Base-by-base conservation (phyloP, 768 basidiomycete genomes). In the Psilocybe tampanensis region DNA sequence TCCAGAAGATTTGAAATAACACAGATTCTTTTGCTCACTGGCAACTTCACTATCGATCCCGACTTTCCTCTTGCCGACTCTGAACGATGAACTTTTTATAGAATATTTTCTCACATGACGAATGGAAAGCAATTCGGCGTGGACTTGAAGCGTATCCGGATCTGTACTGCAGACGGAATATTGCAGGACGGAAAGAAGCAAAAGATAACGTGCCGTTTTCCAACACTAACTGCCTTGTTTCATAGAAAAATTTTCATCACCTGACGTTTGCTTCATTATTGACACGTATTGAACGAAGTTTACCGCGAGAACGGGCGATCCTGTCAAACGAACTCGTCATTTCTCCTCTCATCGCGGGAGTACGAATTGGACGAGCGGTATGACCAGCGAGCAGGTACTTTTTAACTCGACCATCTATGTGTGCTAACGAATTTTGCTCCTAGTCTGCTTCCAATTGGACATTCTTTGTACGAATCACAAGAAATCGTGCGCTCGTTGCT, bases 41-140 rank as follows among this genome's bases (percentile, higher is more conserved):
- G 7, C 8, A 41, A 57, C 54, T 60, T 29, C 47, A 53, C 26
- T 42, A 13, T 50, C 44, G 17, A 44, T 60, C 51, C 41, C 36
- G 22, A 53, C 26, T 60, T 51, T 55, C 43, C 34, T 49, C 47
- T 24, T 17, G 51, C 54, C 54, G 53, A 48, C 49, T 22, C 53
- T 54, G 56, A 51, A 63, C 50, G 51, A 52, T 50, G n/a, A 33
- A 9, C 50, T 60, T 39, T 53, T 60, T 55, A 8, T 54, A 58
- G 52, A 44, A 26, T n/a, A 11, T 33, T 52, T 23, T 53, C 59
- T 50, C 62, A 63, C 59, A 52, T 47, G 45, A 44, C 54, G 32
- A 29, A 42, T 47, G 32, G 44, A 42, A 36, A 41, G 42, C 22
- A 53, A 47, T 42, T 53, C 62, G 62, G 55, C 36, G 53, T 21